Conservation (phyloP, 2,329 filamentous ascomycete genomes). For the Fusarium sp. region DNA sequence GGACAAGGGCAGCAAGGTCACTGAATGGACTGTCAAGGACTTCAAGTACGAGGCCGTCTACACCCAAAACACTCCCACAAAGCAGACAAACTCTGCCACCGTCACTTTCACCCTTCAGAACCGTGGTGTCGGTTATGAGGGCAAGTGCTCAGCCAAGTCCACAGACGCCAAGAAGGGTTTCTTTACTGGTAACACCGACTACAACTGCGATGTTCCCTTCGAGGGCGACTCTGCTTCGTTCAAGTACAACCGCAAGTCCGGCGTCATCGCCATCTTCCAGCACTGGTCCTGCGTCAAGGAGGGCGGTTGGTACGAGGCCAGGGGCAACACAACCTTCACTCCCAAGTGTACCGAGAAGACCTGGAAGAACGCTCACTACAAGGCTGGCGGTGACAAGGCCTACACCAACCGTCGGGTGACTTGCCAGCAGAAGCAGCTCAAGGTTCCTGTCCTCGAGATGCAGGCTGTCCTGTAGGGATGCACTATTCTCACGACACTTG, state of each 20-base stretch:
- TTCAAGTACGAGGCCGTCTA: slow-evolving; percentile 61
- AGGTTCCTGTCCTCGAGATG: slow-evolving; percentile 44
- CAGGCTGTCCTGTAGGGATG: slow-evolving; percentile 42
- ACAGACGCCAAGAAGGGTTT: slow-evolving; percentile 57
- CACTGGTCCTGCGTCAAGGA: slow-evolving; percentile 60
- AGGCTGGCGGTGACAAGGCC: slow-evolving; percentile 40
- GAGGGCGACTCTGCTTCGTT: slow-evolving; percentile 52
- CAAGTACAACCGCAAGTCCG: slow-evolving; percentile 53
- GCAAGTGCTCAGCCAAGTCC: slow-evolving; percentile 55
- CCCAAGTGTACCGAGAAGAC: slow-evolving; percentile 43
- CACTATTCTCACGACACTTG: neutral
- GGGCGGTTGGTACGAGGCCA: slow-evolving; percentile 46
- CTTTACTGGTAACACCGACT: slow-evolving; percentile 59
- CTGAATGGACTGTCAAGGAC: slow-evolving; percentile 53
- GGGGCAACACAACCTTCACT: slow-evolving; percentile 41
- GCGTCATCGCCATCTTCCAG: slow-evolving; percentile 57
- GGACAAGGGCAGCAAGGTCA: slow-evolving; percentile 35
- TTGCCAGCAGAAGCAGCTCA: slow-evolving; percentile 42
- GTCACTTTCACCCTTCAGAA: slow-evolving; percentile 62
- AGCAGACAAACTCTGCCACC: slow-evolving; percentile 59
- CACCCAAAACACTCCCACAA: slow-evolving; percentile 59
- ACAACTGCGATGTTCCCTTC: slow-evolving; percentile 54
- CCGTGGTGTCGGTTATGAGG: slow-evolving; percentile 53
- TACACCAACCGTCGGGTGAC: slow-evolving; percentile 45
- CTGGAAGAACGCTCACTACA: slow-evolving; percentile 48